A percentile compares a stretch with the other conserved stretches of the same genome.
Conservation (phyloP, 2,329 filamentous ascomycete genomes). For the Cladosporium oxysporum region DNA sequence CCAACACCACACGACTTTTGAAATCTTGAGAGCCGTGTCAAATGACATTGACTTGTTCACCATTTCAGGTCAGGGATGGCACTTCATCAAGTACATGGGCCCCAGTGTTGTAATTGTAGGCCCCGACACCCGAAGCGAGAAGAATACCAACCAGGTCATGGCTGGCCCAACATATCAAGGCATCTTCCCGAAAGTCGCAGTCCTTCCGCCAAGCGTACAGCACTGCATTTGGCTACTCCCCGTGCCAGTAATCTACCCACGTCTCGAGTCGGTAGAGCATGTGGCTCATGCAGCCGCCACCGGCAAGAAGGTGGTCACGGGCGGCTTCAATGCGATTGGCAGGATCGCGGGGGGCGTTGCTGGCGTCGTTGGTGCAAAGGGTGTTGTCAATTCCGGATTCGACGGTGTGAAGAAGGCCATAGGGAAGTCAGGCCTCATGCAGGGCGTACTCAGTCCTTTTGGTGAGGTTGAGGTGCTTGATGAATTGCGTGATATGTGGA, state of each 20-base stretch:
- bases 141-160: constrained; percentile 87
- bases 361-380: constrained; percentile 91
- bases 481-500: constrained; percentile 96
- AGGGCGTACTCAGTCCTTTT: constrained; percentile 91
- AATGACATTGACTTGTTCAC: constrained; percentile 93
- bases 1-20: constrained; percentile 94
- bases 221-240: constrained; percentile 97
- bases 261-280: constrained; percentile 87
- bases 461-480: constrained; percentile 94
- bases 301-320: constrained; percentile 94
- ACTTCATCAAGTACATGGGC: constrained; percentile 95
- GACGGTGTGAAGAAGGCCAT: constrained; percentile 94
- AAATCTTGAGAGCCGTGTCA: constrained; percentile 85
- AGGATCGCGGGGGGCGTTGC: constrained; percentile 95
- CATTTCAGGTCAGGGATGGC: constrained; percentile 95
- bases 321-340: constrained; percentile 92
- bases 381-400: constrained; percentile 89
- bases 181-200: constrained; percentile 91
- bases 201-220: constrained; percentile 87
- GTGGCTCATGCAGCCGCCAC: constrained; percentile 88
- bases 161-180: constrained; percentile 96
- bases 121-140: constrained; percentile 86
- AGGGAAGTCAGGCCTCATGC: constrained; percentile 94
- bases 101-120: constrained; percentile 88
- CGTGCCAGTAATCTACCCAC: constrained; percentile 86